Evolutionary conservation across 768 basidiomycete species (phyloP), one percentile per base, ranked within the genome.

Genomic region (Agaricus sinodeliciosus): DNA sequence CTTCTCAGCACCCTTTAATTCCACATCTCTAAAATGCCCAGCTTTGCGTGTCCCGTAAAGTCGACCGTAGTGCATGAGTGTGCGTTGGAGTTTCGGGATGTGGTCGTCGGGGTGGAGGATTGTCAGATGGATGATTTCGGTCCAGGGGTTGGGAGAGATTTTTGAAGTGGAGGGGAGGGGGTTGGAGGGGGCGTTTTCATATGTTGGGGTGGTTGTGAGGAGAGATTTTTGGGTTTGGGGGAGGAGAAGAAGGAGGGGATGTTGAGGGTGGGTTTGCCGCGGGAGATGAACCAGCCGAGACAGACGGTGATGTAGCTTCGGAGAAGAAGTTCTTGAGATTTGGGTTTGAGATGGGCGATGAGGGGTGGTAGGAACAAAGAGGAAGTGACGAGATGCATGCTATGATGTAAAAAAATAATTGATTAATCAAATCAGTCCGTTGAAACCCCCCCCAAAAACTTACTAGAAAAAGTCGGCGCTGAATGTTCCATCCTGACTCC

Each of bases 311-410:
- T 75, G 66, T 84, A 85, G 2, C 73, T 68, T 5, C 76, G 77
- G 16, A 90, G 73, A 6, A 88, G 69, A 15, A 78, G 63, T 2
- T 68, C 69, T 53, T 79, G 75, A 0, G 79, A 79, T 1, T 63
- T 35, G 0, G 71, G 72, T 6, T 71, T 63, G 47, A 79, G 65
- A 22, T 60, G 58, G 0, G 69, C 70, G 36, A 74, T 60, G 43
- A 81, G 49, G 2, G 81, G 76, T 0, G 80, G 70, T 19, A 85
- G 61, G 70, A 87, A 85, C 28, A 85, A 59, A 4, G 80, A 72
- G 4, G 84, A 85, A 0, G 86, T 90, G 39, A 87, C 75, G 2
- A 82, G 65, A 56, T 81, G 87, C 69, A 84, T 80, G n/a, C 84
- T 87, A n/a, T 25, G 15, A 48, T 3, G 42, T n/a, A 40, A 25